A percentile compares a stretch with the other conserved stretches of the same genome.
Evolutionary conservation across 179 eudicot species (phyloP).

Genomic region (Heliamphora pulchella): DNA sequence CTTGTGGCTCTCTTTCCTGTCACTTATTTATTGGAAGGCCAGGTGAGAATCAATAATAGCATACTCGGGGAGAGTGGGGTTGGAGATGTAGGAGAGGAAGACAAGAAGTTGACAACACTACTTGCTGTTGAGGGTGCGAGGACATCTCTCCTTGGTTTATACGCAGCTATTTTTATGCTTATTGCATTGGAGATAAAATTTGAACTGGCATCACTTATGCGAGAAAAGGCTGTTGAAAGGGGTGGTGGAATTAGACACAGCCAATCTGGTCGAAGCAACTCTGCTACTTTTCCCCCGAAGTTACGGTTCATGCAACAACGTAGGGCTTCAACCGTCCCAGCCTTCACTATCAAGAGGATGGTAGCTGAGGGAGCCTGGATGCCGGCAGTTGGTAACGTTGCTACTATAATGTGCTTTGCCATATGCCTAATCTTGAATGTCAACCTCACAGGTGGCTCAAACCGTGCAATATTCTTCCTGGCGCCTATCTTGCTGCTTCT

Average conservation of each 20-base stretch:
- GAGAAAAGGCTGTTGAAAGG: conserved; percentile 63
- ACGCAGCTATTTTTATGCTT: conserved; percentile 97
- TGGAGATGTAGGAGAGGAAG: conserved; percentile 61
- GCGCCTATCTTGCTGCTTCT: conserved; percentile 88
- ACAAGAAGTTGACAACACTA: conserved; percentile 50
- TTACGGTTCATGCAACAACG: conserved; percentile 91
- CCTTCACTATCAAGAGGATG: conserved; percentile 77
- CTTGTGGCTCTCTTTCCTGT: conserved; percentile 97
- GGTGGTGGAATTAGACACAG: conserved; percentile 54
- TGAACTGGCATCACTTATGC: conserved; percentile 75
- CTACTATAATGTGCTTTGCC: conserved; percentile 86
- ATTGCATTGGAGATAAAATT: conserved; percentile 87
- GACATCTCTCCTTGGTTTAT: conserved; percentile 89
- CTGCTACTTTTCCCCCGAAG: conserved; percentile 55
- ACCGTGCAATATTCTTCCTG: conserved; percentile 92
- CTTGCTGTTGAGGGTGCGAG: conserved; percentile 95
- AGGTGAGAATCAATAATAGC: conserved; percentile 58
- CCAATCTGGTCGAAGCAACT: conserved; percentile 57
- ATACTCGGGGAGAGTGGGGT: conserved; percentile 38
- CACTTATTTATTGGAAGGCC: conserved; percentile 87
- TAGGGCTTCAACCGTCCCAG: conserved; percentile 57
- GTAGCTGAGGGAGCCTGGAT: conserved; percentile 98
- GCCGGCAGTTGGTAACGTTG: conserved; percentile 99
- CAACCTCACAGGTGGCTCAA: conserved; percentile 86
- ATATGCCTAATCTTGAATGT: conserved; percentile 82